Percentiles rank a stretch among this genome's conserved stretches.
Conservation (phyloP, 169 alveolate genomes). For the Eimeria tenella region DNA sequence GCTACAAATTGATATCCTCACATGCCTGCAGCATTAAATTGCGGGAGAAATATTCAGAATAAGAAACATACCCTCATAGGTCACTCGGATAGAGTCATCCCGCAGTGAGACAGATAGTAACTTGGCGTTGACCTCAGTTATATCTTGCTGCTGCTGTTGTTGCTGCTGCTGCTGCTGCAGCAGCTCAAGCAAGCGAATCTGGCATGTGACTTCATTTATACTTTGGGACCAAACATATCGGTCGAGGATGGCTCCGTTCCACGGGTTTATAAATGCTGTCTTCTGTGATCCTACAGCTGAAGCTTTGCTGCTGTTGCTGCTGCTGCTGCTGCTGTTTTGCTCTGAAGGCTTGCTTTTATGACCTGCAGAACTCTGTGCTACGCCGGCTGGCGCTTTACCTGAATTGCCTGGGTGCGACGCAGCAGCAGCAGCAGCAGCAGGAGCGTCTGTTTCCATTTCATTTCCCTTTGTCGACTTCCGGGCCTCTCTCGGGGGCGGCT, state of each 20-base stretch:
- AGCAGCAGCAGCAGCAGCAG: not conserved
- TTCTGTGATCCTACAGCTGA: not conserved
- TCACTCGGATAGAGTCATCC: not conserved
- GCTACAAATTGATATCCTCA: no score
- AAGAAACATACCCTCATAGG: not conserved
- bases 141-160: constrained; percentile 38
- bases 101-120: not conserved
- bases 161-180: constrained; percentile 51
- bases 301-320: constrained; percentile 49
- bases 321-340: constrained; percentile 38
- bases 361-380: not conserved
- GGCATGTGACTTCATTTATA: constrained; percentile 66
- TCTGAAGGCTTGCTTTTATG: not conserved
- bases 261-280: not conserved
- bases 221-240: constrained; percentile 75
- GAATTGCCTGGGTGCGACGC: not conserved
- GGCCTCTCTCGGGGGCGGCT: not conserved
- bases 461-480: not conserved
- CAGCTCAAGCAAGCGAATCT: constrained; percentile 21
- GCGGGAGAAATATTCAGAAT: not conserved
- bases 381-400: not conserved
- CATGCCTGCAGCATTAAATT: no score
- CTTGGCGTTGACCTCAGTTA: not conserved
- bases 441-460: not conserved
- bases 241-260: constrained; percentile 73